These are phyloP conservation scores for Eucalyptus marginata DNA, from an alignment of 345 rosid species.

Conservation along the genomic window DNA sequence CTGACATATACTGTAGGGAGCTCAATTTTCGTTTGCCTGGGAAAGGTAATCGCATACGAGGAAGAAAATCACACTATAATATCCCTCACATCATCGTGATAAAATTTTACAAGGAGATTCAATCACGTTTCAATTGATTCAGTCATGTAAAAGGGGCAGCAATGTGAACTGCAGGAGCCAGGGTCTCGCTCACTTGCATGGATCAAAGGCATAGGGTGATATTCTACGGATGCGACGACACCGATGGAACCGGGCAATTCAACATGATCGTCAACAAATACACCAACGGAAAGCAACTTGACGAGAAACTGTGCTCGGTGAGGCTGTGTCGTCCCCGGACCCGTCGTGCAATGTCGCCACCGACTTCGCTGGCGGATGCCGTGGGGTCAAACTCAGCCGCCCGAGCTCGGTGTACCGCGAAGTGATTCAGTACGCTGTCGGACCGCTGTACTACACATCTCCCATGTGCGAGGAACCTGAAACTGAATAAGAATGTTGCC, in stretches of 20 bases:
- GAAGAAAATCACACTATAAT: neutral
- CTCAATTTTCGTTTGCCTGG: neutral
- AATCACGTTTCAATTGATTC: neutral
- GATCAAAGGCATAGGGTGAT: slow-evolving; percentile 55
- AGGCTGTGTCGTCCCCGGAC: slow-evolving; percentile 60
- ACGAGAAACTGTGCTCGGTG: slow-evolving; percentile 31
- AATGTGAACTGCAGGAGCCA: slow-evolving; percentile 22
- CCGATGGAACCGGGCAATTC: slow-evolving; percentile 49
- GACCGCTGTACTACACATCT: slow-evolving; percentile 47
- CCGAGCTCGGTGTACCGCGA: slow-evolving; percentile 37
- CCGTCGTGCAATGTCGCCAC: slow-evolving; percentile 47
- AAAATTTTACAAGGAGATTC: neutral
- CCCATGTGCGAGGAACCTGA: slow-evolving; percentile 67
- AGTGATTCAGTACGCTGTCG: slow-evolving; percentile 22
- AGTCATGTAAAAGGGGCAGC: neutral
- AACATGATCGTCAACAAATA: slow-evolving; percentile 26
- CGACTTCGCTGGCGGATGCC: slow-evolving; percentile 46
- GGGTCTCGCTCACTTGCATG: slow-evolving; percentile 54
- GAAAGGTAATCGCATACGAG: neutral
- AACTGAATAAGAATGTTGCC: neutral
- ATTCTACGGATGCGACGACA: slow-evolving; percentile 49
- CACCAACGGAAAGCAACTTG: slow-evolving; percentile 32
- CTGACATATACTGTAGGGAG: neutral
- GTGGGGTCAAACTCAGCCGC: slow-evolving; percentile 38
- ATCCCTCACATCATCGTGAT: neutral